Conservation (phyloP, 768 basidiomycete genomes). For the Xerocomus spinulosus region DNA sequence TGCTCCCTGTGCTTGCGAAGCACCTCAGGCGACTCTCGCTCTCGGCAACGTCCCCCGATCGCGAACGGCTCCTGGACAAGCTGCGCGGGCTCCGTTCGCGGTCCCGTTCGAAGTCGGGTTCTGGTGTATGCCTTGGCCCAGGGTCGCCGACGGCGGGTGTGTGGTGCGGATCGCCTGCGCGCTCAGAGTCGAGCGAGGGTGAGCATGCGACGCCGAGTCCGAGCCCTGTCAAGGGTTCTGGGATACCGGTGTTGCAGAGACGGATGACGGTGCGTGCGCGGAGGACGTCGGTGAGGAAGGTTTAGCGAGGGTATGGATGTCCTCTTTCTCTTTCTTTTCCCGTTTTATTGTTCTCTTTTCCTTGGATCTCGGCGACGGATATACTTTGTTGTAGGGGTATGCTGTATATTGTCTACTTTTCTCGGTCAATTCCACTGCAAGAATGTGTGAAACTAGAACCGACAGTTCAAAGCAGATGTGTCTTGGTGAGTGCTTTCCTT, state of each 20-base stretch:
- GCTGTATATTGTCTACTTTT: neutral
- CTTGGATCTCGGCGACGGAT: neutral
- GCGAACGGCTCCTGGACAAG: conserved; percentile 21
- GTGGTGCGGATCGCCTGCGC: conserved; percentile 18
- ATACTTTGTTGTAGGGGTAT: neutral
- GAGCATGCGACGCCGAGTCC: conserved; percentile 7
- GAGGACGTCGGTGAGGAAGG: conserved; percentile 15
- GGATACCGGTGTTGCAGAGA: conserved; percentile 27
- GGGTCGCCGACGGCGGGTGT: conserved; percentile 2
- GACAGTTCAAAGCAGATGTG: too few species aligned
- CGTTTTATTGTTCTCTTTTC: neutral
- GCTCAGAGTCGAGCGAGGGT: conserved; percentile 17
- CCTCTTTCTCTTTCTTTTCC: neutral
- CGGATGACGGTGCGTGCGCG: conserved; percentile 27
- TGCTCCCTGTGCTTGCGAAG: conserved; percentile 28
- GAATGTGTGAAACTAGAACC: too few species aligned
- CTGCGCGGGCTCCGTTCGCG: conserved; percentile 19
- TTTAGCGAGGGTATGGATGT: neutral
- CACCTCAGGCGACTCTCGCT: conserved; percentile 24
- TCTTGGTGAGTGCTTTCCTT: too few species aligned
- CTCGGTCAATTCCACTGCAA: too few species aligned
- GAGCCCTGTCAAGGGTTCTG: conserved; percentile 25
- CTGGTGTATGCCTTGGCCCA: neutral
- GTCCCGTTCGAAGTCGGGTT: neutral
- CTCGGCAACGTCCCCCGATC: conserved; percentile 16